phyloP scores from a whole-genome alignment of 495 filamentous ascomycete species.

The Annulohypoxylon maeteangense region DNA sequence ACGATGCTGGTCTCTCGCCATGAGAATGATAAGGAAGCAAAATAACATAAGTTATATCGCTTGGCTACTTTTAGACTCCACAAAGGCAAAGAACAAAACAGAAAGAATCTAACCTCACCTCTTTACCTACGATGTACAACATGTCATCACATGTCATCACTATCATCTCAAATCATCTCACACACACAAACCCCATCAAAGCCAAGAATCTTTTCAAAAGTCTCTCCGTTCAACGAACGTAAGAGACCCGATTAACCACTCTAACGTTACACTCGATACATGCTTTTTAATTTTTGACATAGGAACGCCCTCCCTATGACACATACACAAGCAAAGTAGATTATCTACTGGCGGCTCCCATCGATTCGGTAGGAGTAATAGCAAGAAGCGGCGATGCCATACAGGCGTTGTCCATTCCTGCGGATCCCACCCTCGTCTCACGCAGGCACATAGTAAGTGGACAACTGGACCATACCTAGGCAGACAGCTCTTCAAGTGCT shows the following conservation, averaged over 20 bases:
- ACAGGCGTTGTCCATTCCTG: not conserved
- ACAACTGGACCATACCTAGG: not conserved
- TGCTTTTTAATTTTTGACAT: constrained; percentile 3
- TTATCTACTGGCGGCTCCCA: constrained; percentile 1
- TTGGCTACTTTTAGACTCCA: too few species aligned
- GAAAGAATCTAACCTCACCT: not conserved
- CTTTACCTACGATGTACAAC: not conserved
- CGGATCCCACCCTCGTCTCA: not conserved
- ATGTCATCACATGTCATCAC: not conserved
- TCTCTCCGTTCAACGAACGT: not conserved
- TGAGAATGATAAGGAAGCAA: too few species aligned
- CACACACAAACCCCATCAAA: not conserved
- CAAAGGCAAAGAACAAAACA: too few species aligned
- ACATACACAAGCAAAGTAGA: constrained; percentile 6
- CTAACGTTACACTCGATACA: constrained; percentile 11
- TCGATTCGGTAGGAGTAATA: not conserved
- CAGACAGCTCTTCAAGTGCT: not conserved
- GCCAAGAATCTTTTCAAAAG: not conserved
- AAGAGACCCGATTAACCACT: not conserved
- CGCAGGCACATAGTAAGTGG: not conserved
- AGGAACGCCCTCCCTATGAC: not conserved
- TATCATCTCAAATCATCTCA: not conserved
- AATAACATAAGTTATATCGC: too few species aligned
- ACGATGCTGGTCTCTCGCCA: too few species aligned
- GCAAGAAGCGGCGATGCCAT: not conserved